Percentiles rank a stretch among this genome's conserved stretches.
These are phyloP conservation scores for Sugiyamaella neomexicana DNA, from an alignment of 1,139 yeast species.

Conservation along the genomic window DNA sequence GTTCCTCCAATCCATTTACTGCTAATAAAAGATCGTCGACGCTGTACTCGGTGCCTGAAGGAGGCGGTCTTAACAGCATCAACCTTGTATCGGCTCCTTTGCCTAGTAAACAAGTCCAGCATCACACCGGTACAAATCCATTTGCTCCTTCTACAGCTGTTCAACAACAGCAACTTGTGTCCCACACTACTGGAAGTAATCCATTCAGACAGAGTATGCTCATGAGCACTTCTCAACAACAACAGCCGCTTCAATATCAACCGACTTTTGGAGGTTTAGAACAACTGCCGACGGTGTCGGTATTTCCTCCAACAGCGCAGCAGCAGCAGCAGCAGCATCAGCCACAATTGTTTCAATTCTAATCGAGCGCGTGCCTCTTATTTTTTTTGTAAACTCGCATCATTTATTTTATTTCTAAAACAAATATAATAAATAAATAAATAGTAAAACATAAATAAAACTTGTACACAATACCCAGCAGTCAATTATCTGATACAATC, in stretches of 20 bases:
- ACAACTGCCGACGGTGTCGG: conserved; percentile 32
- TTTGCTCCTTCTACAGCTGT: conserved; percentile 27
- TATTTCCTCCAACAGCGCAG: conserved; percentile 27
- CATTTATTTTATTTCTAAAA: conserved; percentile 7
- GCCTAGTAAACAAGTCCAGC: conserved; percentile 18
- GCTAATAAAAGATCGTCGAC: conserved; percentile 28
- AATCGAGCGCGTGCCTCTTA: not conserved
- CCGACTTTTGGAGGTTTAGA: conserved; percentile 36
- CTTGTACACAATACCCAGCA: too few species aligned
- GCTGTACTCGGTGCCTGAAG: conserved; percentile 23
- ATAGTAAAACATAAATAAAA: too few species aligned
- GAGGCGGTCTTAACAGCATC: not conserved
- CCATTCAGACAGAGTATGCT: conserved; percentile 32
- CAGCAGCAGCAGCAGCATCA: conserved; percentile 6
- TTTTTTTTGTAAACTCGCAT: not conserved
- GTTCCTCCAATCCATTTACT: conserved; percentile 32
- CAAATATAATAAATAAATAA: conserved; percentile 12
- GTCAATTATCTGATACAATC: conserved; percentile 20
- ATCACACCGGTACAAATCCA: conserved; percentile 52
- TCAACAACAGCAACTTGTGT: conserved; percentile 17
- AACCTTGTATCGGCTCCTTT: not conserved
- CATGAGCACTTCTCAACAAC: conserved; percentile 13
- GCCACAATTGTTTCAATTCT: conserved; percentile 9
- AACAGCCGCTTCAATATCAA: conserved; percentile 26
- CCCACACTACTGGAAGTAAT: conserved; percentile 35